Evolutionary conservation across 768 basidiomycete genomes (phyloP), one percentile per base, ranked within the genome.

Genomic region (Lactifluus echinatus): DNA sequence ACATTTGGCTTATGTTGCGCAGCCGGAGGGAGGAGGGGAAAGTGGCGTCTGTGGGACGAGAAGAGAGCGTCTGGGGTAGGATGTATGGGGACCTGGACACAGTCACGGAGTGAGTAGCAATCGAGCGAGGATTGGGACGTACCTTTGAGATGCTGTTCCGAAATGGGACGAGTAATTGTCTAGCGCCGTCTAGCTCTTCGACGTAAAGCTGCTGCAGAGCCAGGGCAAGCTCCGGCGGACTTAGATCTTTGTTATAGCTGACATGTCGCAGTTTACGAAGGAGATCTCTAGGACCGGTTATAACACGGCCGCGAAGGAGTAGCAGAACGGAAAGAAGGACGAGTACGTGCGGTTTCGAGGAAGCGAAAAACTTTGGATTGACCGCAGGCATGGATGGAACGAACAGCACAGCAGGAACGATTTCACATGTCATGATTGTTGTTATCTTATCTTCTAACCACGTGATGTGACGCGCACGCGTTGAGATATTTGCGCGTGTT

Each of bases 111-210:
- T 43, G 28, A 43, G 39, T 4, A n/a, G n/a, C 1, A 31, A 21
- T 39, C 17, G 21, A 42, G 19, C 31, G 17, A 4, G n/a, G 15
- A 37, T 28, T 12, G 21, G 29, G 7, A 58, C 78, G 54, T 31
- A 85, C 85, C 76, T 82, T 83, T 12, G 83, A 79, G 7, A 90
- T 69, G 44, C 77, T 69, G 33, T 83, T 82, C 23, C 79, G 72
- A 65, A 85, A 83, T 1, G 83, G 86, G 5, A 88, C 82, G 1
- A 85, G 75, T n/a, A 89, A 69, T 4, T 76, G 81, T 66, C 81
- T 81, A 17, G 76, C 76, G 3, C 84, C 85, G 61, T 81, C 78
- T 2, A 74, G 66, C 54, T 80, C 76, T 29, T 80, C 75, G 17
- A 79, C 69, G 65, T 89, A 91, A 26, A 89, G 72, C 63, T 81